A percentile compares a stretch with the other conserved stretches of the same genome.
Conservation (phyloP, 805 yeast species). For the Nakazawaea populi region DNA sequence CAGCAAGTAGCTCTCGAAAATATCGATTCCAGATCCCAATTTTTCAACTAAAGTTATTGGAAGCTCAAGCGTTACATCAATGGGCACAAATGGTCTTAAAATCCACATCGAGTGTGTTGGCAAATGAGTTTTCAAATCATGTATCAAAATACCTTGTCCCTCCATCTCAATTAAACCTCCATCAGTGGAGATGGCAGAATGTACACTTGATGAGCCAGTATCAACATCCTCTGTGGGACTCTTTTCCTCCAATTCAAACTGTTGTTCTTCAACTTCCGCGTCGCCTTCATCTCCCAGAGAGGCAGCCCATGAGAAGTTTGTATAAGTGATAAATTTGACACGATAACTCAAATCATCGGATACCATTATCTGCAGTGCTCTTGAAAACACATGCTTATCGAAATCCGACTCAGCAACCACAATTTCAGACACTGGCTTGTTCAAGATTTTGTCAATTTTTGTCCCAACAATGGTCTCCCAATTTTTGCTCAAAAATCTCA, state of each 20-base stretch:
- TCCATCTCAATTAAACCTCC: conserved; percentile 70
- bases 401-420: conserved; percentile 54
- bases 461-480: conserved; percentile 83
- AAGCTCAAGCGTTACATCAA: conserved; percentile 59
- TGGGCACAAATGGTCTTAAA: conserved; percentile 66
- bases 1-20: conserved; percentile 69
- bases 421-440: conserved; percentile 54
- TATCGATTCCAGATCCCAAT: conserved; percentile 84
- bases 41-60: conserved; percentile 67
- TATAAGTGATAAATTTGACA: conserved; percentile 62
- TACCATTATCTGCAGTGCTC: conserved; percentile 67
- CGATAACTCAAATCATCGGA: conserved; percentile 71
- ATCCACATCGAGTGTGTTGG: conserved; percentile 93
- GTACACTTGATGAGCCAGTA: conserved; percentile 20
- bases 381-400: conserved; percentile 62
- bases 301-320: conserved; percentile 21
- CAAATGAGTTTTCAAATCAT: conserved; percentile 45
- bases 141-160: conserved; percentile 89
- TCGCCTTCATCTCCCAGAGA: conserved; percentile 13
- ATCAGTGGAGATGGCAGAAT: conserved; percentile 42
- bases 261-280: background rate
- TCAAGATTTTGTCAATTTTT: conserved; percentile 43
- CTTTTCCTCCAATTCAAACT: background rate
- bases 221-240: conserved; percentile 12
- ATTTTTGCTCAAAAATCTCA: conserved; percentile 66